Base-by-base conservation (phyloP, 2,329 filamentous ascomycete genomes). In the Exserohilum rostratum region DNA sequence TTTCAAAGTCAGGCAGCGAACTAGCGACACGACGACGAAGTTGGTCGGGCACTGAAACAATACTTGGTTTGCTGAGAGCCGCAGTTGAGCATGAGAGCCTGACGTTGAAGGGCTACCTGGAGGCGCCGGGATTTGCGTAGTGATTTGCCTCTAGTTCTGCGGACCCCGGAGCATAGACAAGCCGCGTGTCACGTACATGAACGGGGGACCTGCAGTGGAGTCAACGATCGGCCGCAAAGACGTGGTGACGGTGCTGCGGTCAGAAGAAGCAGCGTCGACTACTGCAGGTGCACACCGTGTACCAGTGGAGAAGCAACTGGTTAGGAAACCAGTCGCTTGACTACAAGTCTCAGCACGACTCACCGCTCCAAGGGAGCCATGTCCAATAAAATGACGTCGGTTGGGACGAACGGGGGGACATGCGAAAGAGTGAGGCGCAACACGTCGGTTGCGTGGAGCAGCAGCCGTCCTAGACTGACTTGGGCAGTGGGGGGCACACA, bases 271-370 rank as follows among this genome's bases (percentile, higher is more conserved):
- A 58, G 51, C 54, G 48, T 45, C 46, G 40, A 52, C 63, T 70
- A 65, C 65, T 67, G 62, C 66, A 67, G 61, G 61, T 64, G 65
- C 60, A 58, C 61, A 58, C 59, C 55, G 46, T 48, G 53, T 52
- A 55, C 60, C 42, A 60, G 67, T 56, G 58, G 64, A 56, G 55
- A 66, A 42, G 50, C 31, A 40, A 50, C 53, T 45, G 44, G 46
- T 43, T 37, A 38, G 47, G 58, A 46, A 57, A 52, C 54, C 54
- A 55, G 54, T 60, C 54, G 54, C 39, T 60, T 52, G 54, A 57
- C 57, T 46, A 30, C 50, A 52, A 51, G 53, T 57, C 42, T 59
- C 51, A 50, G 54, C 60, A 46, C 59, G 53, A 61, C 65, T 67
- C 66, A 69, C 66, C 66, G 67, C 66, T 52, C 38, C 31, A 9